Conservation (phyloP, 495 filamentous ascomycete genomes). For the Podospora comata region DNA sequence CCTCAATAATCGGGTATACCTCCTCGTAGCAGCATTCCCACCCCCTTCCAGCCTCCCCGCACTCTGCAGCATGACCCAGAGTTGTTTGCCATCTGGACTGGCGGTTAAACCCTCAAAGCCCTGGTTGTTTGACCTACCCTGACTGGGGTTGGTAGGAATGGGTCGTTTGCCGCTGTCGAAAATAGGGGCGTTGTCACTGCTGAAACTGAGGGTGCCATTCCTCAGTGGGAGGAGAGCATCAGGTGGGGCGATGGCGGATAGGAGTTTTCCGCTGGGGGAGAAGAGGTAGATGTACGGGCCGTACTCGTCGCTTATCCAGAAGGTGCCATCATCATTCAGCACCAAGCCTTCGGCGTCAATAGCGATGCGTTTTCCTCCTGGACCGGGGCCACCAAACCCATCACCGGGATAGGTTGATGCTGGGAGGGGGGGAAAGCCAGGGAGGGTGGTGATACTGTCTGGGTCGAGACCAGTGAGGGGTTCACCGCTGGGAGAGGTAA, state of each 20-base stretch:
- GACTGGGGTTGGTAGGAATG: slow-evolving; percentile 52
- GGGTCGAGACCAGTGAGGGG: slow-evolving; percentile 71
- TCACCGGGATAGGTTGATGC: slow-evolving; percentile 65
- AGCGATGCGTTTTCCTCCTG: slow-evolving; percentile 59
- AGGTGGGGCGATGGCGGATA: slow-evolving; percentile 63
- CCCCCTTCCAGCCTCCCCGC: slow-evolving; percentile 63
- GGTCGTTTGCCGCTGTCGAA: slow-evolving; percentile 47
- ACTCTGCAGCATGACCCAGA: slow-evolving; percentile 68
- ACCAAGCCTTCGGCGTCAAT: slow-evolving; percentile 70
- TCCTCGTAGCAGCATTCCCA: slow-evolving; percentile 34
- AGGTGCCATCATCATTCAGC: slow-evolving; percentile 59
- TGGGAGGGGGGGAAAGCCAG: slow-evolving; percentile 64
- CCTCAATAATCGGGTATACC: slow-evolving; percentile 59
- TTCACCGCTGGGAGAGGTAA: slow-evolving; percentile 64
- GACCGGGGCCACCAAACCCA: slow-evolving; percentile 60
- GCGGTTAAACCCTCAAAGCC: slow-evolving; percentile 68
- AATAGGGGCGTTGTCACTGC: slow-evolving; percentile 54
- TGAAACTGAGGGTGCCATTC: slow-evolving; percentile 45
- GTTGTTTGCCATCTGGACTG: slow-evolving; percentile 58
- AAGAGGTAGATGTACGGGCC: slow-evolving; percentile 73
- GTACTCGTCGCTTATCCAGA: slow-evolving; percentile 81
- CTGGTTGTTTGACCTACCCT: slow-evolving; percentile 72
- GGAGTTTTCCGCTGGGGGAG: slow-evolving; percentile 55
- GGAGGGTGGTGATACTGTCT: slow-evolving; percentile 54
- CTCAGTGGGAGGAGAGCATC: slow-evolving; percentile 65